Evolutionary conservation across 345 rosid genomes (phyloP).

Genomic region (Aethionema arabicum): DNA sequence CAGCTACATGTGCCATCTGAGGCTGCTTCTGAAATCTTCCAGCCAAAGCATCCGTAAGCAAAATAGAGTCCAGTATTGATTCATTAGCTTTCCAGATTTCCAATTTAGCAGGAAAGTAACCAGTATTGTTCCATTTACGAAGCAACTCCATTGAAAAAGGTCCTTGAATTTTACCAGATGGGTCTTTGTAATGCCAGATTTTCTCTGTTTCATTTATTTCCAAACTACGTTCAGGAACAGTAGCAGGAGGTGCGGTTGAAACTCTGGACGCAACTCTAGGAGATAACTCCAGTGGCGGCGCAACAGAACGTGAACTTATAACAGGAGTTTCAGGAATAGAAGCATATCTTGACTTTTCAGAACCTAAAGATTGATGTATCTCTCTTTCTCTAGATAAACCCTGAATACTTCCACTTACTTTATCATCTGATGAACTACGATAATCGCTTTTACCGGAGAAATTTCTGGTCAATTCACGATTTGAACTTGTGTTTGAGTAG

Average conservation of each 20-base stretch:
- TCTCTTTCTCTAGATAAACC: slow-evolving; percentile 62
- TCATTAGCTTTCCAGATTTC: slow-evolving; percentile 75
- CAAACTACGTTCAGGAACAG: slow-evolving; percentile 42
- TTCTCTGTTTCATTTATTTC: slow-evolving; percentile 77
- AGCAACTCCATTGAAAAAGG: slow-evolving; percentile 94
- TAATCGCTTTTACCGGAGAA: slow-evolving; percentile 69
- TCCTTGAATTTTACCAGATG: slow-evolving; percentile 93
- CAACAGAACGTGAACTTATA: slow-evolving; percentile 40
- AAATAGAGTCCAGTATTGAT: slow-evolving; percentile 67
- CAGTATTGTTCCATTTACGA: slow-evolving; percentile 90
- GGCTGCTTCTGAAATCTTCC: slow-evolving; percentile 63
- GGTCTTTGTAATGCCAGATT: slow-evolving; percentile 92
- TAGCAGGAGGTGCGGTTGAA: slow-evolving; percentile 42
- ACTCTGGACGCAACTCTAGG: slow-evolving; percentile 48
- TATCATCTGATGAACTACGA: slow-evolving; percentile 51
- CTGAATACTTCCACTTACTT: slow-evolving; percentile 52
- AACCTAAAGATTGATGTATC: slow-evolving; percentile 43
- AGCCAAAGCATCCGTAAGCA: slow-evolving; percentile 69
- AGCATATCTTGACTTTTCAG: slow-evolving; percentile 58
- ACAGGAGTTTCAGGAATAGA: slow-evolving; percentile 45
- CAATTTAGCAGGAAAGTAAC: slow-evolving; percentile 86
- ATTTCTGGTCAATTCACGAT: slow-evolving; percentile 64
- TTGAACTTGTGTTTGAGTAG: slow-evolving; percentile 45
- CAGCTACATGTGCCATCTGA: slow-evolving; percentile 46
- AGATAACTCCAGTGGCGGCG: slow-evolving; percentile 43